Conservation (phyloP, 306 rosid species). For the Ammopiptanthus mongolicus region DNA sequence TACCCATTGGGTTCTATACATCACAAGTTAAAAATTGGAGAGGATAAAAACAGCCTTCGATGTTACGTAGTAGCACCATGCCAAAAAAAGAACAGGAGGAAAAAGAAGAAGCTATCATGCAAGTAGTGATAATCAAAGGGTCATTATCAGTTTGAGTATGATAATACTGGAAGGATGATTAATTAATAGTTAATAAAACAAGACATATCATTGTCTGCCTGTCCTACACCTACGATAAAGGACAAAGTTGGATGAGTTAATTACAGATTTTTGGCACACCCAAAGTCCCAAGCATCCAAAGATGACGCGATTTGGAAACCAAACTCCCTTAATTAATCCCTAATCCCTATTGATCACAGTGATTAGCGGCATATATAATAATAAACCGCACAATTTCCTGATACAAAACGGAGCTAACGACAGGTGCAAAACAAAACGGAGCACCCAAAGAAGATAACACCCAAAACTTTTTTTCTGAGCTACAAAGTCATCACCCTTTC, state of each 20-base stretch:
- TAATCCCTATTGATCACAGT: neutral
- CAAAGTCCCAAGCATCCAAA: constrained; percentile 26
- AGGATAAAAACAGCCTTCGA: neutral
- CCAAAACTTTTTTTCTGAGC: constrained; percentile 25
- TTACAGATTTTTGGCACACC: constrained; percentile 18
- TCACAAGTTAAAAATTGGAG: neutral
- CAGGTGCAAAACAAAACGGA: constrained; percentile 35
- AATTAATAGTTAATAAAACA: constrained; percentile 10
- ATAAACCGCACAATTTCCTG: neutral
- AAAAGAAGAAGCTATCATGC: neutral
- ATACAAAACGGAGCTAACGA: constrained; percentile 36
- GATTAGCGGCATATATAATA: neutral
- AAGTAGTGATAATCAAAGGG: constrained; percentile 17
- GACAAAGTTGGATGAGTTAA: constrained; percentile 22
- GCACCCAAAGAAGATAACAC: constrained; percentile 40
- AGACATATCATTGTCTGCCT: constrained; percentile 32
- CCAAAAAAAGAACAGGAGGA: neutral
- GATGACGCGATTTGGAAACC: constrained; percentile 20
- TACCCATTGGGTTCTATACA: neutral
- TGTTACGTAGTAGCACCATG: neutral
- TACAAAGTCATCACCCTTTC: constrained; percentile 48
- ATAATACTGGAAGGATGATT: neutral
- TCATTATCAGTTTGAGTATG: constrained; percentile 6
- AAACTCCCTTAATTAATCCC: constrained; percentile 5
- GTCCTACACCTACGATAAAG: constrained; percentile 9